Percentiles rank a stretch among this genome's conserved stretches.
phyloP scores from a whole-genome alignment of 2,329 filamentous ascomycete genomes.

The Fusarium pininemorale region DNA sequence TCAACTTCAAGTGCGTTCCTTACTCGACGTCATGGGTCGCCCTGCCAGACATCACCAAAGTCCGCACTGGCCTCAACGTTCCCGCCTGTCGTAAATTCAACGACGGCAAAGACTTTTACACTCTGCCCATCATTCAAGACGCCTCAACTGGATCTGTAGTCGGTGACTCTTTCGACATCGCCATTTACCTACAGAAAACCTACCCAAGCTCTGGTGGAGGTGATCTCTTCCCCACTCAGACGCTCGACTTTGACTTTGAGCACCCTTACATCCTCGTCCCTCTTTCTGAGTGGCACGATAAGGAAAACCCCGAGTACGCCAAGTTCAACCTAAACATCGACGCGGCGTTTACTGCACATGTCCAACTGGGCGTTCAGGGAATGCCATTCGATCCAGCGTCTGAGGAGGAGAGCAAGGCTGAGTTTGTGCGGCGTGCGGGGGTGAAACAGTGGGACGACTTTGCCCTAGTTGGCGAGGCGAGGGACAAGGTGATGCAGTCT shows the following conservation, averaged over 20 bases:
- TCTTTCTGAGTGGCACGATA: constrained; percentile 46
- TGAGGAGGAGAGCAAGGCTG: constrained; percentile 54
- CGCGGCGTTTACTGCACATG: constrained; percentile 59
- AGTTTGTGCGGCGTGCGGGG: constrained; percentile 59
- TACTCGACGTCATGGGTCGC: constrained; percentile 58
- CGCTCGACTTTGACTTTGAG: constrained; percentile 51
- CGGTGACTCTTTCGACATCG: constrained; percentile 74
- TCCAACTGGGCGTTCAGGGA: constrained; percentile 49
- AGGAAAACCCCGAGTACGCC: constrained; percentile 50
- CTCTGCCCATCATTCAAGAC: constrained; percentile 66
- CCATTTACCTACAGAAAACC: constrained; percentile 63
- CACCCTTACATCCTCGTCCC: constrained; percentile 39
- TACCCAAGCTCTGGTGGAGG: constrained; percentile 58
- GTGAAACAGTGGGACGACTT: constrained; percentile 56
- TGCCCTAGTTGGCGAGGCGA: constrained; percentile 48
- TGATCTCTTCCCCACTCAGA: constrained; percentile 58
- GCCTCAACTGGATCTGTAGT: constrained; percentile 51
- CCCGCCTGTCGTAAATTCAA: constrained; percentile 62
- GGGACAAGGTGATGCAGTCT: constrained; percentile 49
- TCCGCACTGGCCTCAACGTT: constrained; percentile 57
- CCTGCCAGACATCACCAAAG: constrained; percentile 59
- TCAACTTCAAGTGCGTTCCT: constrained; percentile 53
- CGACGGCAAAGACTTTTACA: constrained; percentile 67
- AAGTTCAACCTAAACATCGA: constrained; percentile 66
- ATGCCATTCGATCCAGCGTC: constrained; percentile 62